A percentile compares a stretch with the other conserved stretches of the same genome.
phyloP scores from a whole-genome alignment of 2,329 filamentous ascomycete species.

The Dothiorella sarmentorum region DNA sequence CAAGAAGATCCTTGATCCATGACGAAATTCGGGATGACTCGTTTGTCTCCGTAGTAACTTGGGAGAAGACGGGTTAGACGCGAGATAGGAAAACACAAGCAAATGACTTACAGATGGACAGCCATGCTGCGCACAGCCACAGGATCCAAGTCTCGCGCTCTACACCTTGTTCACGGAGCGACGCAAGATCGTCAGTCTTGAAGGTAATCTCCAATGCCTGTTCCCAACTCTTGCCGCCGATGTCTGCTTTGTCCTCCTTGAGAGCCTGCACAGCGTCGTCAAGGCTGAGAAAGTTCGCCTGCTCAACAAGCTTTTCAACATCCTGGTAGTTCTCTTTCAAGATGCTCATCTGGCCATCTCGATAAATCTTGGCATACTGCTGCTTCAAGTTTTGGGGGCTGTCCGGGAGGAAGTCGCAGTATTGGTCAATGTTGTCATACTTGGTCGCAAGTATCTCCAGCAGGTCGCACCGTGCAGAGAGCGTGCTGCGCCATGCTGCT shows the following conservation, averaged over 20 bases:
- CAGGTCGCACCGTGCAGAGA: slow-evolving; percentile 14
- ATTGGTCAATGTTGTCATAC: slow-evolving; percentile 23
- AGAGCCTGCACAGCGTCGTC: background rate
- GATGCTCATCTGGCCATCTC: slow-evolving; percentile 34
- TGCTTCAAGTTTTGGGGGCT: slow-evolving; percentile 34
- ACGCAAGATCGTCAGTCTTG: slow-evolving; percentile 1
- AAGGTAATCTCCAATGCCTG: background rate
- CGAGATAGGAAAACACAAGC: background rate
- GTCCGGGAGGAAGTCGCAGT: slow-evolving; percentile 21
- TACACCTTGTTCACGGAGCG: background rate
- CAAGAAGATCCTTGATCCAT: background rate
- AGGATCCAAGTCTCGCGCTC: slow-evolving; percentile 9
- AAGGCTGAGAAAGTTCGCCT: background rate
- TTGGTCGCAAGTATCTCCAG: slow-evolving; percentile 29
- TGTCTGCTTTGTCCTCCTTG: background rate
- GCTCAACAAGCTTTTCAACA: background rate
- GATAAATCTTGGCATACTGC: slow-evolving; percentile 36
- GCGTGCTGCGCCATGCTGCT: slow-evolving; percentile 20
- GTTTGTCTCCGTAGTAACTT: background rate
- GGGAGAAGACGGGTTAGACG: background rate
- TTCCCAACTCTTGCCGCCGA: background rate
- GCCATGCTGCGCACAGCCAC: slow-evolving; percentile 11
- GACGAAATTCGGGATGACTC: background rate
- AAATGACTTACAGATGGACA: background rate
- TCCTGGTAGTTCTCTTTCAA: slow-evolving; percentile 20